Evolutionary conservation across 2,329 filamentous ascomycete species (phyloP).

Genomic region (Aspergillus caelatus): DNA sequence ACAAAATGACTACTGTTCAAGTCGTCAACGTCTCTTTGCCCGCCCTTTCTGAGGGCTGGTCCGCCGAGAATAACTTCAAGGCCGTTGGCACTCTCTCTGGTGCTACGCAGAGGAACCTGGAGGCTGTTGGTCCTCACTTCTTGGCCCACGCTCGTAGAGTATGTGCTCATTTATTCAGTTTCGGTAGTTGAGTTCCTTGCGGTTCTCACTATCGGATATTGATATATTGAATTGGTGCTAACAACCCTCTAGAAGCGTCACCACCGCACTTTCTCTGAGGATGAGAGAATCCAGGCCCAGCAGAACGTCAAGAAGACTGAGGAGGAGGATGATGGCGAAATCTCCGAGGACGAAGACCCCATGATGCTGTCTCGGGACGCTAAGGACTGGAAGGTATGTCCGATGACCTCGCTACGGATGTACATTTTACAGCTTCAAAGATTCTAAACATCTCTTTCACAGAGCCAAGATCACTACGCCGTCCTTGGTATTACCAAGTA

Average conservation of each 20-base stretch:
- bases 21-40: conserved; percentile 59
- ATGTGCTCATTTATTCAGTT: conserved; percentile 29
- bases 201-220: background rate
- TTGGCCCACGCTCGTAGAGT: conserved; percentile 94
- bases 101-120: conserved; percentile 82
- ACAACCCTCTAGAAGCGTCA: conserved; percentile 65
- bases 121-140: conserved; percentile 97
- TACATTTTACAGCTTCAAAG: background rate
- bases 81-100: conserved; percentile 73
- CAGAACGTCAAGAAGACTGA: conserved; percentile 95
- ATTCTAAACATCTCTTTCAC: conserved; percentile 18
- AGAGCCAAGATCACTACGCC: conserved; percentile 97
- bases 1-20: conserved; percentile 65
- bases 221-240: conserved; percentile 14
- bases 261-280: conserved; percentile 97
- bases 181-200: background rate
- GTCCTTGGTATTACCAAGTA: conserved; percentile 91
- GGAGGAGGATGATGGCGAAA: conserved; percentile 84
- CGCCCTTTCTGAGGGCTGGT: conserved; percentile 77
- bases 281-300: conserved; percentile 95
- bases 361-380: conserved; percentile 90
- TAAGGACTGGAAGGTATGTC: conserved; percentile 96
- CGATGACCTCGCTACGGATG: background rate
- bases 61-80: conserved; percentile 87
- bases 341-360: conserved; percentile 91